Conservation (phyloP, 352 stramenopile species). For the Pythium plurisporium region DNA sequence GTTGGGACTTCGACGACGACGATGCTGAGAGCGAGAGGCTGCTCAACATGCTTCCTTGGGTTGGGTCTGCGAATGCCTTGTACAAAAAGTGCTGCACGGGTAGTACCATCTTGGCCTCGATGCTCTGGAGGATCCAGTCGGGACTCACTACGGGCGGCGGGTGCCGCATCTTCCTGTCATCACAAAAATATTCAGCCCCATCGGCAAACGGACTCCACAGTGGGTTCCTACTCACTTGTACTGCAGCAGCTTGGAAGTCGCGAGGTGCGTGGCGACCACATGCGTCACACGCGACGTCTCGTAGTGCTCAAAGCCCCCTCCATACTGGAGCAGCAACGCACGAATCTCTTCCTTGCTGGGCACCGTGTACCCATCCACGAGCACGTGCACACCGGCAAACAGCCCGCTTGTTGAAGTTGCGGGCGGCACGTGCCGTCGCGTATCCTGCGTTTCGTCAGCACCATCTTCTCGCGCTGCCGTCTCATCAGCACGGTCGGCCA, state of each 20-base stretch:
- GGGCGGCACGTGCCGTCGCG: too few relatives aligned
- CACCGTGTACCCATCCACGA: conserved; percentile 86
- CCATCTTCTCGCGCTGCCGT: too few relatives aligned
- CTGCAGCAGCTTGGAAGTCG: conserved; percentile 81
- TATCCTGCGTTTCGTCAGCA: too few relatives aligned
- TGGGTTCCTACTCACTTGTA: conserved; percentile 45
- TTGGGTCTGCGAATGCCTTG: conserved; percentile 71
- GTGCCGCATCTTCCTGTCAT: conserved; percentile 45
- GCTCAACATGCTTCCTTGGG: conserved; percentile 41
- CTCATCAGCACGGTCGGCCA: conserved; percentile 6
- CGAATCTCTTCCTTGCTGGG: conserved; percentile 84
- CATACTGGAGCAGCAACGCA: conserved; percentile 67
- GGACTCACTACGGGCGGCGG: conserved; percentile 81
- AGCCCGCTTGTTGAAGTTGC: conserved; percentile 22
- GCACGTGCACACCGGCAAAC: conserved; percentile 76
- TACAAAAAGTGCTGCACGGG: conserved; percentile 83
- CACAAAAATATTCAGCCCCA: not conserved
- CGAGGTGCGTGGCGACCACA: conserved; percentile 82
- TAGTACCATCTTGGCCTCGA: conserved; percentile 65
- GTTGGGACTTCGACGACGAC: not conserved
- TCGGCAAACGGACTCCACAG: not conserved
- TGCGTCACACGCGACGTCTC: conserved; percentile 83
- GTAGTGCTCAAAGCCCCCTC: conserved; percentile 88
- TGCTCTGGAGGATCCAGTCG: conserved; percentile 91
- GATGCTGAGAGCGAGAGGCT: conserved; percentile 19